Conservation (phyloP, 2,329 filamentous ascomycete genomes). For the Huntiella moniliformis region DNA sequence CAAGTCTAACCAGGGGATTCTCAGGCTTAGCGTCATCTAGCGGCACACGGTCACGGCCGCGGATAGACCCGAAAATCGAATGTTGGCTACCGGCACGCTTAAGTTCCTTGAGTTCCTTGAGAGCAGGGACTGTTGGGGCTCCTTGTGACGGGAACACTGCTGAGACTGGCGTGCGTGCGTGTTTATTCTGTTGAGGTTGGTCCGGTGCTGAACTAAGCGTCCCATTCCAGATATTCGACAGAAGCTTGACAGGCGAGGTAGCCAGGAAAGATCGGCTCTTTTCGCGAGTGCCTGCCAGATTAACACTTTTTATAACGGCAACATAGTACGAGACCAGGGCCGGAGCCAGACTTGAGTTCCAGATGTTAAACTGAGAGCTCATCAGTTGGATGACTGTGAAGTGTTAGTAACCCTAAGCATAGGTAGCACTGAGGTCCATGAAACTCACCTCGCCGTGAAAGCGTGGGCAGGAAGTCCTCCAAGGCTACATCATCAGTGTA, state of each 20-base stretch:
- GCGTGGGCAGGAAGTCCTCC: constrained; percentile 54
- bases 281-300: constrained; percentile 41
- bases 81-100: constrained; percentile 28
- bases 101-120: constrained; percentile 20
- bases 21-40: constrained; percentile 32
- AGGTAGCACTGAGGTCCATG: not conserved
- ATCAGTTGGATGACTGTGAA: constrained; percentile 50
- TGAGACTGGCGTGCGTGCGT: constrained; percentile 22
- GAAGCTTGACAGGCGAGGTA: constrained; percentile 75
- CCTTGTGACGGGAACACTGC: constrained; percentile 18
- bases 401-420: not conserved
- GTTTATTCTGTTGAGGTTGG: constrained; percentile 21
- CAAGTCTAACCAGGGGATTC: constrained; percentile 53
- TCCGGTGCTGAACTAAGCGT: constrained; percentile 18
- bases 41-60: constrained; percentile 26
- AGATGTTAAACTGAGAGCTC: constrained; percentile 48
- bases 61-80: constrained; percentile 36
- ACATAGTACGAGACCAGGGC: constrained; percentile 61
- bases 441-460: constrained; percentile 51
- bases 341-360: constrained; percentile 43
- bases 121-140: constrained; percentile 14
- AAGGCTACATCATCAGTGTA: constrained; percentile 55
- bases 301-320: constrained; percentile 54
- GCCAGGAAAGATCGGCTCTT: constrained; percentile 52
- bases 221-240: constrained; percentile 62